Conservation (phyloP, 2,329 filamentous ascomycete species). For the Colletotrichum cordylinicola region DNA sequence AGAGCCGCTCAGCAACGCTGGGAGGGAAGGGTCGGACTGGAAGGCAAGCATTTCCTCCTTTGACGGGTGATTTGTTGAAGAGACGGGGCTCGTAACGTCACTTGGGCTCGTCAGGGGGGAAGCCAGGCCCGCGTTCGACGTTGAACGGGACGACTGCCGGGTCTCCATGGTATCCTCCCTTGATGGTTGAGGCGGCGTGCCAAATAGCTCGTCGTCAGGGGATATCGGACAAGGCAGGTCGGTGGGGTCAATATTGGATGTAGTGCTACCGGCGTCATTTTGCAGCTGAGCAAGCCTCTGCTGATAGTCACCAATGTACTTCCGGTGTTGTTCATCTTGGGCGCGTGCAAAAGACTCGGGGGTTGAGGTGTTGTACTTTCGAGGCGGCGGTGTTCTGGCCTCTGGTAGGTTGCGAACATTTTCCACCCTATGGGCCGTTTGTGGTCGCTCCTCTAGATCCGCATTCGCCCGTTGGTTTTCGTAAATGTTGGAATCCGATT, state of each 20-base stretch:
- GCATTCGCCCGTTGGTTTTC: slow-evolving; percentile 37
- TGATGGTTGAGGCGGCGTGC: slow-evolving; percentile 33
- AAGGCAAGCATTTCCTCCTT: slow-evolving; percentile 58
- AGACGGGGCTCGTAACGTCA: slow-evolving; percentile 56
- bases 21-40: slow-evolving; percentile 68
- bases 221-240: slow-evolving; percentile 49
- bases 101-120: slow-evolving; percentile 63
- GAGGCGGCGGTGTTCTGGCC: slow-evolving; percentile 38
- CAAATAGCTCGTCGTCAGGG: slow-evolving; percentile 45
- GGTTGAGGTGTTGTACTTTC: slow-evolving; percentile 42
- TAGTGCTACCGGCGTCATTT: slow-evolving; percentile 17
- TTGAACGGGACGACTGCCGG: slow-evolving; percentile 56
- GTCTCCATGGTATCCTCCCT: slow-evolving; percentile 49
- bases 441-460: slow-evolving; percentile 50
- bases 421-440: slow-evolving; percentile 51
- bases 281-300: slow-evolving; percentile 32
- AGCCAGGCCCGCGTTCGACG: slow-evolving; percentile 52
- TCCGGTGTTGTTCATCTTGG: slow-evolving; percentile 36
- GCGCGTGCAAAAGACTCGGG: slow-evolving; percentile 44
- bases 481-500: slow-evolving; percentile 51
- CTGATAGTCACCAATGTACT: slow-evolving; percentile 37
- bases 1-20: slow-evolving; percentile 66
- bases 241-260: slow-evolving; percentile 27
- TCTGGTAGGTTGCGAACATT: slow-evolving; percentile 36
- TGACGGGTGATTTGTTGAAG: slow-evolving; percentile 40